Base-by-base conservation (phyloP, 768 basidiomycete genomes). In the Boletales sp. region DNA sequence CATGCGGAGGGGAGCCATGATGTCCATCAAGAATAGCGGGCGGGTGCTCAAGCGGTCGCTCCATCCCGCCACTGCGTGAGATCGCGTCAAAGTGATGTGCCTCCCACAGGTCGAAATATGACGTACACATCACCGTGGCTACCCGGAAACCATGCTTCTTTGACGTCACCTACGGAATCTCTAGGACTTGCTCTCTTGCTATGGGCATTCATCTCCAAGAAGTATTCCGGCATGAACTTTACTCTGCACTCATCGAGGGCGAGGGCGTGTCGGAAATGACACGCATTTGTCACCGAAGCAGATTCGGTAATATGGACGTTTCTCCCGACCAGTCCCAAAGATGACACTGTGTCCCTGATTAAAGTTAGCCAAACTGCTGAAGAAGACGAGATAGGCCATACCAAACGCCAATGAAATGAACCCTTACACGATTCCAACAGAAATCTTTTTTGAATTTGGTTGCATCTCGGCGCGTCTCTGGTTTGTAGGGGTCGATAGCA, bases 381-480 rank as follows among this genome's bases (percentile, higher is more conserved):
- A 9, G 17, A 40, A 19, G n/a, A 34, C 2, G 18, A 46, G 27
- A 17, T 14, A 47, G n/a, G 11, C 8, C 36, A 2, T 42, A 71
- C 70, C 71, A 72, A 15, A 58, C 68, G 1, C 70, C 70, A 1
- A 71, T 39, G 30, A 71, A 72, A 48, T 72, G 71, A 0, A 71
- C 49, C 17, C 53, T 45, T 17, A 67, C 63, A 21, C 50, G 38
- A 3, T n/a, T 2, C 30, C 60, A 31, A 24, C 60, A 68, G 37
- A 66, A 71, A 0, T 50, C 56, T 14, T 45, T 45, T 47, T 70
- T 71, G 62, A 70, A 70, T 8, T 31, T 35, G 2, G 19, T 34
- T 40, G 56, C 56, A 52, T 51, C 5, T 2, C 24, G 12, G 31
- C 46, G 45, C 14, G 43, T 46, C 32, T 43, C 38, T 2, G 45